Conservation (phyloP, 75 land plant genomes). For the Cunninghamia lanceolata region DNA sequence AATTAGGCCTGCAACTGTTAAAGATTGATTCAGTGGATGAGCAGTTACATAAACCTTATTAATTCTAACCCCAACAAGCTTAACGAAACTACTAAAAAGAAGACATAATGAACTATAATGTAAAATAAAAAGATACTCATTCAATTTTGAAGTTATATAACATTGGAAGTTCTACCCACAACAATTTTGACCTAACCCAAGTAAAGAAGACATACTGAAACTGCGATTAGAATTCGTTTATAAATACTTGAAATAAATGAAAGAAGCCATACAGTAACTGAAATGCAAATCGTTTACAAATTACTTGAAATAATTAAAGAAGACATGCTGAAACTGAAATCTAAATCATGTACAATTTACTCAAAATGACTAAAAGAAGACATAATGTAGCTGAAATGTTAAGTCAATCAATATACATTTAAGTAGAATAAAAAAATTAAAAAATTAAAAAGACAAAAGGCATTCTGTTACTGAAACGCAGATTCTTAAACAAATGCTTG, state of each 20-base stretch:
- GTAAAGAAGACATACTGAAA: not conserved
- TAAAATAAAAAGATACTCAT: not conserved
- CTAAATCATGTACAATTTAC: not conserved
- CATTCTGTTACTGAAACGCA: not conserved
- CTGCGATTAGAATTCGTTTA: not conserved
- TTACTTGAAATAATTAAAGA: not conserved
- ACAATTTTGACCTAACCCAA: not conserved
- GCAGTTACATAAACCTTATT: too few relatives aligned
- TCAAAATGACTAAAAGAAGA: not conserved
- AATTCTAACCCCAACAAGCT: not conserved
- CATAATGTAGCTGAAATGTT: not conserved
- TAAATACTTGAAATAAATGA: not conserved
- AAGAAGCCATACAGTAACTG: not conserved
- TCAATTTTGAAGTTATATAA: not conserved
- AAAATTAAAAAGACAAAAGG: too few relatives aligned
- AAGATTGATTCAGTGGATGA: too few relatives aligned
- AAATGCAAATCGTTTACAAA: not conserved
- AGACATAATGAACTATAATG: not conserved
- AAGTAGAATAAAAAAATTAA: too few relatives aligned
- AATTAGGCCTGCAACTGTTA: too few relatives aligned
- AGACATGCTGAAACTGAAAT: not conserved
- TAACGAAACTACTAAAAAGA: not conserved
- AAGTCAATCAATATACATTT: not conserved
- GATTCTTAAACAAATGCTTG: not conserved
- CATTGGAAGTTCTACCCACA: too few relatives aligned